Evolutionary conservation across 78 protist genomes (phyloP).

Genomic region (slime mould (Dictyostelium discoideum)): DNA sequence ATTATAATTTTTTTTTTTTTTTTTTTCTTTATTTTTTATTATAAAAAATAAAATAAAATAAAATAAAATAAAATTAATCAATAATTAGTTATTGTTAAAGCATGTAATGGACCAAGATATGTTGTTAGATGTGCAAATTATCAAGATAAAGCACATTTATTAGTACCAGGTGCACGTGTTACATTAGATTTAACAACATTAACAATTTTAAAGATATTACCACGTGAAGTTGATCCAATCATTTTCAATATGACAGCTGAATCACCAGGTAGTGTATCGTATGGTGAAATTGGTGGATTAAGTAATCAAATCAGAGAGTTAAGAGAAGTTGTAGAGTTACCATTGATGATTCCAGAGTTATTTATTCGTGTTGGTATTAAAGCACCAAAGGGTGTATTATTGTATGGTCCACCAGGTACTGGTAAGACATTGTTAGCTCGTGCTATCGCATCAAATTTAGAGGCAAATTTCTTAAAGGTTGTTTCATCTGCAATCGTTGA

Average conservation of each 20-base stretch:
- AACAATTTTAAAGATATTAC: constrained; percentile 98
- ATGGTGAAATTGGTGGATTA: constrained; percentile 97
- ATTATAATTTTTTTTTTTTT: too few species aligned
- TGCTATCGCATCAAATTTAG: constrained; percentile 97
- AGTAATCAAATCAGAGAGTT: constrained; percentile 97
- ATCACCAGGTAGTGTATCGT: constrained; percentile 92
- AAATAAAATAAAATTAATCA: too few species aligned
- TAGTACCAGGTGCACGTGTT: constrained; percentile 96
- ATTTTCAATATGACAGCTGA: constrained; percentile 98
- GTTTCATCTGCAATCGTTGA: constrained; percentile 99
- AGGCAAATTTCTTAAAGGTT: constrained; percentile 98
- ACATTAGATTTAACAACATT: constrained; percentile 99
- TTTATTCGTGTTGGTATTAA: constrained; percentile 99
- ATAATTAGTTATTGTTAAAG: constrained; percentile 95
- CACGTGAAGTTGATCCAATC: constrained; percentile 99
- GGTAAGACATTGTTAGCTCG: constrained; percentile 99
- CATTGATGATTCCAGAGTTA: constrained; percentile 99
- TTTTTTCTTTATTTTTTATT: too few species aligned
- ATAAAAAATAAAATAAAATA: too few species aligned
- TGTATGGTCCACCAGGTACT: constrained; percentile 99
- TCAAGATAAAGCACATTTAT: constrained; percentile 90
- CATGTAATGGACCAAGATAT: constrained; percentile 99
- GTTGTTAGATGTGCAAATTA: constrained; percentile 97
- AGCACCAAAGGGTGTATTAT: constrained; percentile 99
- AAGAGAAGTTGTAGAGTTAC: constrained; percentile 99